phyloP scores from a whole-genome alignment of 1,284 basidiomycete species.

The Amylostereum chailletii region DNA sequence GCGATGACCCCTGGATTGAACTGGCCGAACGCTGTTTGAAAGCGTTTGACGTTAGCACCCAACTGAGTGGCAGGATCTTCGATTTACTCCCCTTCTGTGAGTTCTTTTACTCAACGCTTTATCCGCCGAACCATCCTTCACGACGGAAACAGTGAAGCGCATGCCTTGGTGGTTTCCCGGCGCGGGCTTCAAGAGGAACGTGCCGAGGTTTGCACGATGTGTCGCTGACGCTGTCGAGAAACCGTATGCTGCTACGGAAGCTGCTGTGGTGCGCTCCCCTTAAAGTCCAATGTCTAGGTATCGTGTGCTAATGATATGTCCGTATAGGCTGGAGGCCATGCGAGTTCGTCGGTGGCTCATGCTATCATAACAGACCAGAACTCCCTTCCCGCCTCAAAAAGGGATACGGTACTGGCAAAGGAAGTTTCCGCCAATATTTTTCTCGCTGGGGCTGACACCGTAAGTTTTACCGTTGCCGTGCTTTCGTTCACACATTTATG shows the following conservation, averaged over 20 bases:
- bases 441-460: no score
- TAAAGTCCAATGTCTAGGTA: no score
- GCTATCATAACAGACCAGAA: no score
- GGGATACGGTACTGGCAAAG: no score
- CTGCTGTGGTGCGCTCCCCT: no score
- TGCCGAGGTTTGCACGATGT: background rate
- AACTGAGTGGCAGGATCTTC: background rate
- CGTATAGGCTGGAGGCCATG: no score
- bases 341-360: no score
- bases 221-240: background rate
- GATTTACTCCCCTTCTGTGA: background rate
- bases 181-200: constrained; percentile 6
- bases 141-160: constrained; percentile 2
- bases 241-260: background rate
- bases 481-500: no score
- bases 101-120: background rate
- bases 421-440: no score
- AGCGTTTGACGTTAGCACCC: constrained; percentile 8
- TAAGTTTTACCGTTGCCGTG: no score
- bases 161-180: constrained; percentile 10
- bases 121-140: background rate
- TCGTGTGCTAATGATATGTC: no score
- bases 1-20: constrained; percentile 16
- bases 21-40: constrained; percentile 16
- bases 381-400: no score